phyloP scores from a whole-genome alignment of 2,329 filamentous ascomycete genomes.

The Ophiostoma populinum region DNA sequence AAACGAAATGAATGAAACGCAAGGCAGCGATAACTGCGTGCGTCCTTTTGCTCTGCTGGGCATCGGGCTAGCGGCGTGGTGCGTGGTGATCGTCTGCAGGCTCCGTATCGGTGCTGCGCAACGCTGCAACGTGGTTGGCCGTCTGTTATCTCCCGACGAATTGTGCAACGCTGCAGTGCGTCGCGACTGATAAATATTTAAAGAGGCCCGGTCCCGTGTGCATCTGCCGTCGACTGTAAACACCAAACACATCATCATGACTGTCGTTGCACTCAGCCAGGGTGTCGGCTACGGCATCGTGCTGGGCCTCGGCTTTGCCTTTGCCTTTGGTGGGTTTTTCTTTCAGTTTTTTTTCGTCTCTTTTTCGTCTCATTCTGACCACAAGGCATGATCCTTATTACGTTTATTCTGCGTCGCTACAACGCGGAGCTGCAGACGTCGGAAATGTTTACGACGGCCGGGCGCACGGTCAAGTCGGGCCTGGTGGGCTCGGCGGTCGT shows the following conservation, averaged over 20 bases:
- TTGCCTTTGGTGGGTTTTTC: slow-evolving; percentile 40
- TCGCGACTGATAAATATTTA: no score
- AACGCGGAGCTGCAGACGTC: slow-evolving; percentile 62
- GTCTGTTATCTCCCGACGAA: no score
- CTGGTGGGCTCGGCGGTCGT: slow-evolving; percentile 82
- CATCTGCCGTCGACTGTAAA: no score
- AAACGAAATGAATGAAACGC: no score
- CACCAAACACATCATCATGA: slow-evolving; percentile 16
- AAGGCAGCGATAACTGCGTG: no score
- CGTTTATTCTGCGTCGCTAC: slow-evolving; percentile 21
- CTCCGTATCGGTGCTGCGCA: no score
- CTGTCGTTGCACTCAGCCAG: slow-evolving; percentile 28
- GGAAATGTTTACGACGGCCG: slow-evolving; percentile 84
- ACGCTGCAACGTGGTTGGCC: no score
- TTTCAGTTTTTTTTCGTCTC: not conserved
- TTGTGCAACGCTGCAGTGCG: no score
- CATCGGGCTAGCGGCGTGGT: no score
- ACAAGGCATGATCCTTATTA: slow-evolving; percentile 21
- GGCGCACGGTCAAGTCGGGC: slow-evolving; percentile 75
- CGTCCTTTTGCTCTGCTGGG: no score
- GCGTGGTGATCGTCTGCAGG: no score
- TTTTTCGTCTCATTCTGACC: not conserved
- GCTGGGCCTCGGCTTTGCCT: slow-evolving; percentile 54
- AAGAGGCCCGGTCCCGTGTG: no score
- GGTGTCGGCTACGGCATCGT: slow-evolving; percentile 65